Percentiles rank a stretch among this genome's conserved stretches.
phyloP scores from a whole-genome alignment of 2,329 filamentous ascomycete genomes.

The Fusarium cicatricum region DNA sequence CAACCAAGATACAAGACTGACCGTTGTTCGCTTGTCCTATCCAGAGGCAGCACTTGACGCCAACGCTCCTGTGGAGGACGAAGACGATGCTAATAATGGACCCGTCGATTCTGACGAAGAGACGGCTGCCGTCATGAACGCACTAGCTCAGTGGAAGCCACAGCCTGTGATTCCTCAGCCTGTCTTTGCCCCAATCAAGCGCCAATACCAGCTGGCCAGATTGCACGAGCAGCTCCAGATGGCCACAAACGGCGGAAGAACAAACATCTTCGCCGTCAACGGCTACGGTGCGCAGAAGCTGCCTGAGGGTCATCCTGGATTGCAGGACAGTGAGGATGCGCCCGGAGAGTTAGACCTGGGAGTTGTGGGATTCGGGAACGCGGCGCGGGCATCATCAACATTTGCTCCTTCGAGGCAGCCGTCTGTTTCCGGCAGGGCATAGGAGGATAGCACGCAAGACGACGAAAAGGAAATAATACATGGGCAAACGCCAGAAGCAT shows the following conservation, averaged over 20 bases:
- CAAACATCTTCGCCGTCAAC: slow-evolving; percentile 70
- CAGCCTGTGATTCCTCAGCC: slow-evolving; percentile 77
- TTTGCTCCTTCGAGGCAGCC: slow-evolving; percentile 56
- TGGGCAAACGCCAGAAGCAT: neutral
- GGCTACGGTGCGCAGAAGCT: slow-evolving; percentile 65
- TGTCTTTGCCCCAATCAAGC: slow-evolving; percentile 67
- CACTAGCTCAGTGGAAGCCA: slow-evolving; percentile 78
- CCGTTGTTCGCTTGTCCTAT: slow-evolving; percentile 20
- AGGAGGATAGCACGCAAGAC: slow-evolving; percentile 26
- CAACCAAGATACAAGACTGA: neutral
- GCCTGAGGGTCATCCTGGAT: slow-evolving; percentile 57
- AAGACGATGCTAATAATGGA: slow-evolving; percentile 79
- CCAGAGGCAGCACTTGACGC: slow-evolving; percentile 89
- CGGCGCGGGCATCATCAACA: slow-evolving; percentile 53
- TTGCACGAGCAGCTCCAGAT: slow-evolving; percentile 72
- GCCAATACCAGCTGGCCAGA: slow-evolving; percentile 69
- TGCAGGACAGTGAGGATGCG: slow-evolving; percentile 62
- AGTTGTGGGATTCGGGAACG: slow-evolving; percentile 48
- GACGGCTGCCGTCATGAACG: slow-evolving; percentile 85
- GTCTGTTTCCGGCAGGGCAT: slow-evolving; percentile 59
- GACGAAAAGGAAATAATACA: neutral
- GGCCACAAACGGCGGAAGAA: slow-evolving; percentile 70
- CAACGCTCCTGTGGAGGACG: slow-evolving; percentile 88
- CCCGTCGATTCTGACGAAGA: slow-evolving; percentile 96
- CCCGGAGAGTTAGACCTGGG: slow-evolving; percentile 64